These are phyloP conservation scores for Barnettozyma botsteinii DNA, from an alignment of 805 yeast species.

Conservation along the genomic window DNA sequence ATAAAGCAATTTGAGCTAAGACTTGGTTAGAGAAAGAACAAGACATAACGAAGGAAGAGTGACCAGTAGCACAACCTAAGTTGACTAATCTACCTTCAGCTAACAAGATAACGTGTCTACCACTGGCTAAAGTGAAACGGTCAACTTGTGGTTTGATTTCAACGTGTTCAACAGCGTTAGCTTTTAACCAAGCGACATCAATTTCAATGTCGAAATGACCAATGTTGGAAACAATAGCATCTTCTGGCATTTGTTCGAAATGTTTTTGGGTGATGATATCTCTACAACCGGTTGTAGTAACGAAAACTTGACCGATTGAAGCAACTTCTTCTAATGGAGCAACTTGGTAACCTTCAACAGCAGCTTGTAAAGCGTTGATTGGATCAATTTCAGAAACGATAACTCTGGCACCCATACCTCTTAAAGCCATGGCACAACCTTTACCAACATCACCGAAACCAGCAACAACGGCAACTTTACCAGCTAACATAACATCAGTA, in stretches of 20 bases:
- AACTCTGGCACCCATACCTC: slow-evolving; percentile 99
- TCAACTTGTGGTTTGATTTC: slow-evolving; percentile 99
- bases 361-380: slow-evolving; percentile 98
- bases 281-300: slow-evolving; percentile 99
- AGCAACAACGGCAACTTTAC: slow-evolving; percentile 97
- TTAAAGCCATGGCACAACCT: slow-evolving; percentile 98
- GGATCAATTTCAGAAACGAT: slow-evolving; percentile 97
- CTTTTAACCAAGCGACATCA: slow-evolving; percentile 98
- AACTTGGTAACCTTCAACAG: slow-evolving; percentile 98
- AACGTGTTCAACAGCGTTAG: slow-evolving; percentile 85
- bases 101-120: slow-evolving; percentile 90
- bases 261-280: slow-evolving; percentile 90
- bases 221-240: slow-evolving; percentile 98
- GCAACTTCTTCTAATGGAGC: slow-evolving; percentile 93
- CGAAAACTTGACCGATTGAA: slow-evolving; percentile 90
- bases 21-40: slow-evolving; percentile 99
- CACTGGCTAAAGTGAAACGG: slow-evolving; percentile 84
- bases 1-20: slow-evolving; percentile 95
- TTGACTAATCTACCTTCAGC: slow-evolving; percentile 99
- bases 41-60: slow-evolving; percentile 98
- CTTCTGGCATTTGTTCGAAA: slow-evolving; percentile 94
- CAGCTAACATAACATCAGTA: slow-evolving; percentile 99
- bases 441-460: slow-evolving; percentile 99
- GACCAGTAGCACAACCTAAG: slow-evolving; percentile 99
- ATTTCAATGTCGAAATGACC: slow-evolving; percentile 99